Conservation (phyloP, 2,329 filamentous ascomycete genomes). For the Epichloe coenophiala region DNA sequence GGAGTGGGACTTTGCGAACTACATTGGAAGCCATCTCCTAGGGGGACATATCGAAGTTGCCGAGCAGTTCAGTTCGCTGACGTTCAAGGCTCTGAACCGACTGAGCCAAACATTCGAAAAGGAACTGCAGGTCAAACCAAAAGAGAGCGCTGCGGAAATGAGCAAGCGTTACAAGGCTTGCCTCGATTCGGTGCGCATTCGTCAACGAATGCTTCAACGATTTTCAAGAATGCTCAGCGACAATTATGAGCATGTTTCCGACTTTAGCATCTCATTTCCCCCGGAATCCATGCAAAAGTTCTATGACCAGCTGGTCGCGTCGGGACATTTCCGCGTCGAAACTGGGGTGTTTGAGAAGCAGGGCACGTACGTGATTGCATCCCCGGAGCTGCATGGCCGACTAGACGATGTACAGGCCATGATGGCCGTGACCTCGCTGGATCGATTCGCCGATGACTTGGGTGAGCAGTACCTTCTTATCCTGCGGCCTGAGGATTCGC, state of each 20-base stretch:
- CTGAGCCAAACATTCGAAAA: slow-evolving; percentile 84
- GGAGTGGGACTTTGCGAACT: slow-evolving; percentile 95
- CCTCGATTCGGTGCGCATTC: slow-evolving; percentile 86
- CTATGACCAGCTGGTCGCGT: slow-evolving; percentile 65
- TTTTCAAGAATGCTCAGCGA: slow-evolving; percentile 85
- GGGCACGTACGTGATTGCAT: slow-evolving; percentile 73
- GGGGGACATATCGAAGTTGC: slow-evolving; percentile 93
- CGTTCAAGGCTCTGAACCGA: slow-evolving; percentile 80
- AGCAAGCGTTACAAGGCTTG: slow-evolving; percentile 95
- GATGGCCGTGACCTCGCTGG: slow-evolving; percentile 53
- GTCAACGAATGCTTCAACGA: slow-evolving; percentile 90
- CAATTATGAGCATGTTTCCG: slow-evolving; percentile 90
- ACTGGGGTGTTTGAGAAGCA: slow-evolving; percentile 57
- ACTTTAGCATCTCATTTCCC: slow-evolving; percentile 71
- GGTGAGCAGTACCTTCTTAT: slow-evolving; percentile 69
- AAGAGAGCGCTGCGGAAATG: slow-evolving; percentile 77
- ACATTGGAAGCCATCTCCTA: slow-evolving; percentile 81
- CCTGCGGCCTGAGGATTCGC: slow-evolving; percentile 62
- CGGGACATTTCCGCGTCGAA: slow-evolving; percentile 79
- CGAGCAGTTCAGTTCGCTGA: slow-evolving; percentile 90
- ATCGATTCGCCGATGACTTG: slow-evolving; percentile 56
- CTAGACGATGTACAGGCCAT: slow-evolving; percentile 75
- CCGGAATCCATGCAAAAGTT: slow-evolving; percentile 60
- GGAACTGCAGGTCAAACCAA: slow-evolving; percentile 72
- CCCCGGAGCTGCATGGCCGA: slow-evolving; percentile 60